Evolutionary conservation across 2,329 filamentous ascomycete species (phyloP).

Genomic region (Apiospora arundinis): DNA sequence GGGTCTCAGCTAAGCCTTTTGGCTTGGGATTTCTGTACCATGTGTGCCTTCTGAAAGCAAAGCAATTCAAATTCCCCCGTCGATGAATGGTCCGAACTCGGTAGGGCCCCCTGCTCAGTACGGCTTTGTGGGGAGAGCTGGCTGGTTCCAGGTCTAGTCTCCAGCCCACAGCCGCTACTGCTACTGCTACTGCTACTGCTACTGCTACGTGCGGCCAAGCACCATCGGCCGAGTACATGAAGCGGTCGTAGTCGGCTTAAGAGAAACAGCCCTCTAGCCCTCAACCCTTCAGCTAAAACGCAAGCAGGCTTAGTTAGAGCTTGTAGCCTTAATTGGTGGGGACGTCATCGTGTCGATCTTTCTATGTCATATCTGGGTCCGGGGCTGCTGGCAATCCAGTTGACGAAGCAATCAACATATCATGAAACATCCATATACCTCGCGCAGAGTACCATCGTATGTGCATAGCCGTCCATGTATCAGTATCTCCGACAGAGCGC

Average conservation of each 20-base stretch:
- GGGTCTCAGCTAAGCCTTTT: conserved; percentile 3
- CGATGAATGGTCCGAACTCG: conserved; percentile 15
- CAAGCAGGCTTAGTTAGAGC: neutral
- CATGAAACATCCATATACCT: too few relatives aligned
- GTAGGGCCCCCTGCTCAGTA: neutral
- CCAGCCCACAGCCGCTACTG: neutral
- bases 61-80: neutral
- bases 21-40: neutral
- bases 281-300: neutral
- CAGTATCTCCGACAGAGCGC: too few relatives aligned
- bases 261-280: neutral
- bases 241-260: conserved; percentile 9
- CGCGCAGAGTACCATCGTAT: too few relatives aligned
- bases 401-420: too few relatives aligned
- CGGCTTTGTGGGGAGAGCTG: neutral
- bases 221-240: neutral
- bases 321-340: neutral
- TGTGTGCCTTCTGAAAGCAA: too few relatives aligned
- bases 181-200: too few relatives aligned
- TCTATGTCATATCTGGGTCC: neutral
- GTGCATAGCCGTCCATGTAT: too few relatives aligned
- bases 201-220: neutral
- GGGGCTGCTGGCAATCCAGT: too few relatives aligned
- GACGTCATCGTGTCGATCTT: neutral
- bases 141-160: neutral